Conservation (phyloP, 495 filamentous ascomycete species). For the Thermochaetoides thermophila region DNA sequence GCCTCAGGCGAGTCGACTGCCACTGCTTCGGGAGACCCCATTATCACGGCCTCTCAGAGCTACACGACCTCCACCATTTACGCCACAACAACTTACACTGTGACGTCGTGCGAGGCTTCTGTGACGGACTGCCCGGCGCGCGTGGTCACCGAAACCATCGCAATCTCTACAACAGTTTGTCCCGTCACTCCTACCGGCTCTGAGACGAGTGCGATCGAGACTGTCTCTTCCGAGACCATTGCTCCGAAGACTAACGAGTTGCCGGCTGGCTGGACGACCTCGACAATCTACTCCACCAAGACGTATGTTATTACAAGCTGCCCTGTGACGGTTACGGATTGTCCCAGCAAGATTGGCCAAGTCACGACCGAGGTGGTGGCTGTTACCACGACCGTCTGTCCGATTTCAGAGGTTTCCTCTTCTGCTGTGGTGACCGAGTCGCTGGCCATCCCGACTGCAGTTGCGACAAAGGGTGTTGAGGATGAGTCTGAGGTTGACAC, state of each 20-base stretch:
- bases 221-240: too few relatives aligned
- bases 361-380: constrained; percentile 25
- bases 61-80: constrained; percentile 27
- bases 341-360: constrained; percentile 32
- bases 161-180: constrained; percentile 29
- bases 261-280: constrained; percentile 20
- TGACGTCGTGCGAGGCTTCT: constrained; percentile 42
- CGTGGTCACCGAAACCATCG: constrained; percentile 26
- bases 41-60: constrained; percentile 23
- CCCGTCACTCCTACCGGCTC: constrained; percentile 25
- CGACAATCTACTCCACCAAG: constrained; percentile 40
- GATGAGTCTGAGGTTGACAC: not conserved
- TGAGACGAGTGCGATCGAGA: constrained; percentile 5
- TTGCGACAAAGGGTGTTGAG: not conserved
- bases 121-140: constrained; percentile 38
- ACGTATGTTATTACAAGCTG: constrained; percentile 42
- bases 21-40: constrained; percentile 28
- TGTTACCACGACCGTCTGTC: constrained; percentile 24
- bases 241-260: too few relatives aligned
- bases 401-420: constrained; percentile 10
- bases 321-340: constrained; percentile 38
- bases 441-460: not conserved
- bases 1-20: not conserved
- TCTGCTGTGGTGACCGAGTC: too few relatives aligned
- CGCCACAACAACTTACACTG: constrained; percentile 38